phyloP scores from a whole-genome alignment of 1,284 basidiomycete species.

The Ceratobasidium sp. region DNA sequence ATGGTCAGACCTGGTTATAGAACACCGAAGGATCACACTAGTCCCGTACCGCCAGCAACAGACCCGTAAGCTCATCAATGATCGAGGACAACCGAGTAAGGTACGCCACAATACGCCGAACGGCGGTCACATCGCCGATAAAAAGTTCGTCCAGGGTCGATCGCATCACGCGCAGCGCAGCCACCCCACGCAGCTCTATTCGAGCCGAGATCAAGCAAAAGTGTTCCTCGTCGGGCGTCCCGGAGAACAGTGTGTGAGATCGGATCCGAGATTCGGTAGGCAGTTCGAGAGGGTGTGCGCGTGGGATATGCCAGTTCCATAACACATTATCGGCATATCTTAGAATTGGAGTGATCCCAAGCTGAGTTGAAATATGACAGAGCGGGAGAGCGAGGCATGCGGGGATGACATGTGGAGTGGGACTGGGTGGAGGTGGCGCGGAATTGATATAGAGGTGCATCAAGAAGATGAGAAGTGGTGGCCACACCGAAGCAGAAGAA shows the following conservation, averaged over 20 bases:
- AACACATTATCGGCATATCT: constrained; percentile 96
- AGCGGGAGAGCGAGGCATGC: constrained; percentile 82
- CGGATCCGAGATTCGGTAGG: too few relatives aligned
- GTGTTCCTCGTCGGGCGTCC: constrained; percentile 86
- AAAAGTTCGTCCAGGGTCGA: constrained; percentile 93
- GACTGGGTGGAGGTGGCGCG: constrained; percentile 77
- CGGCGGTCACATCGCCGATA: constrained; percentile 84
- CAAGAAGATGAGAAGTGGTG: constrained; percentile 60
- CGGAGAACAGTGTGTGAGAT: constrained; percentile 50
- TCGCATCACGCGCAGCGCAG: constrained; percentile 89
- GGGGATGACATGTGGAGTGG: constrained; percentile 71
- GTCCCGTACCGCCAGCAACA: constrained; percentile 77
- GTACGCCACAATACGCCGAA: constrained; percentile 80
- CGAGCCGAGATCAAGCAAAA: constrained; percentile 92
- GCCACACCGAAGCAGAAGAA: constrained; percentile 76
- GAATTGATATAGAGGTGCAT: constrained; percentile 70
- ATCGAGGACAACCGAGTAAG: constrained; percentile 75
- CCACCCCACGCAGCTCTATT: constrained; percentile 93
- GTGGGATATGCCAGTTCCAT: constrained; percentile 86
- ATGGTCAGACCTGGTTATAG: constrained; percentile 89
- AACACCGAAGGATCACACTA: constrained; percentile 86
- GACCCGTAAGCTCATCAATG: constrained; percentile 73
- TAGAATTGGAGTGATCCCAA: constrained; percentile 90
- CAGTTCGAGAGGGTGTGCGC: constrained; percentile 53
- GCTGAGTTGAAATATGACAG: constrained; percentile 78